A percentile compares a stretch with the other conserved stretches of the same genome.
Conservation (phyloP, 345 rosid genomes). For the Jatropha curcas region DNA sequence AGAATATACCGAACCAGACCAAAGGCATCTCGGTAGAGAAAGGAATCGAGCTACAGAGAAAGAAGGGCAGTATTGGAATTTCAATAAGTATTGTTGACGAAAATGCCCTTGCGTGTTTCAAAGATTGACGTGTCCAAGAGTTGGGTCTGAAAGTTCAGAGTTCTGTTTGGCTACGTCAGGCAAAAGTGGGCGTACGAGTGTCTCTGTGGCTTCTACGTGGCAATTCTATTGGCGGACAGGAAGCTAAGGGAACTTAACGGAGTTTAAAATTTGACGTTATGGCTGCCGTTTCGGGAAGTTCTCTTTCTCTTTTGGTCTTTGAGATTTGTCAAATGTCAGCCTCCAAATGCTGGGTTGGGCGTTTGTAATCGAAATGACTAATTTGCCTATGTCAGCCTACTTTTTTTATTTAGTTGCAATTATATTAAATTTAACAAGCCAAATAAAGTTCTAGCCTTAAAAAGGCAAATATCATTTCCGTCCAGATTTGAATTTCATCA, state of each 20-base stretch:
- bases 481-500: no score
- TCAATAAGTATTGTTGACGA: not conserved
- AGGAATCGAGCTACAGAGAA: not conserved
- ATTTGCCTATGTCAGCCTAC: not conserved
- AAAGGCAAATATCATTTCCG: no score
- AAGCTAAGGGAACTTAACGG: not conserved
- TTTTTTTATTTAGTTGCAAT: not conserved
- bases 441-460: no score
- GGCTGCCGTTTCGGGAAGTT: not conserved
- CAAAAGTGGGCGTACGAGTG: conserved; percentile 2
- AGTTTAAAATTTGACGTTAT: not conserved
- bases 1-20: conserved; percentile 51
- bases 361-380: not conserved
- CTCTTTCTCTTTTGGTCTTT: not conserved
- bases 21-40: conserved; percentile 9
- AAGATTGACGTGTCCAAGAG: not conserved
- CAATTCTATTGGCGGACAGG: not conserved
- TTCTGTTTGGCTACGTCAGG: conserved; percentile 14
- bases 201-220: conserved; percentile 27
- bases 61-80: conserved; percentile 31
- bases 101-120: conserved; percentile 19
- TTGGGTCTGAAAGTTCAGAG: not conserved
- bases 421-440: no score
- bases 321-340: no score
- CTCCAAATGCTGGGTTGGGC: not conserved